Conservation (phyloP, 352 stramenopile genomes). For the Globisporangium radiosum region DNA sequence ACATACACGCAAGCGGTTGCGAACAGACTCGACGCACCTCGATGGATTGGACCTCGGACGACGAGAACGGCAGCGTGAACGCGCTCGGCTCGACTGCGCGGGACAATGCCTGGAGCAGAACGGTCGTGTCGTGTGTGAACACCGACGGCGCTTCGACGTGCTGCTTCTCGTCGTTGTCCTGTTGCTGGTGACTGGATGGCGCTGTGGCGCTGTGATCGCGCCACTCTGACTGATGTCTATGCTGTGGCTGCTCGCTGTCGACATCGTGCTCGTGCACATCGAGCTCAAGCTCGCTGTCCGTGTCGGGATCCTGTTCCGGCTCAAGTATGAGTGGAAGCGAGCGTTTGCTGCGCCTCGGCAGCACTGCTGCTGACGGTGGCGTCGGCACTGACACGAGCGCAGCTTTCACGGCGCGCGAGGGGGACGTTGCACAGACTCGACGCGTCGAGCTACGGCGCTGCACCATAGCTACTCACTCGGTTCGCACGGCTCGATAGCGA, state of each 20-base stretch:
- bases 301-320: neutral
- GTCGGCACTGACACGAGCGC: neutral
- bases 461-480: constrained; percentile 3
- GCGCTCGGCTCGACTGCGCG: neutral
- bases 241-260: neutral
- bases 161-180: neutral
- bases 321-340: neutral
- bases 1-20: neutral
- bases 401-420: neutral
- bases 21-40: constrained; percentile 1
- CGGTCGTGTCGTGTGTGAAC: constrained; percentile 19
- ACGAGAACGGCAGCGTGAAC: constrained; percentile 11
- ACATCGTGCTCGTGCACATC: neutral
- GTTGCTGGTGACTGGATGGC: neutral
- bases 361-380: neutral
- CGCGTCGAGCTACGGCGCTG: constrained; percentile 6
- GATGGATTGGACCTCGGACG: constrained; percentile 8
- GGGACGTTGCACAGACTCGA: constrained; percentile 5
- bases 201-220: neutral
- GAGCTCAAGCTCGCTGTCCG: neutral
- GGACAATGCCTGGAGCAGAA: constrained; percentile 24
- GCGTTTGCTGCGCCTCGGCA: constrained; percentile 10
- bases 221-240: neutral
- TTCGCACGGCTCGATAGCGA: neutral
- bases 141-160: neutral